Percentiles rank a stretch among this genome's conserved stretches.
Conservation (phyloP, 768 basidiomycete species). For the Neoboletus magnificus region DNA sequence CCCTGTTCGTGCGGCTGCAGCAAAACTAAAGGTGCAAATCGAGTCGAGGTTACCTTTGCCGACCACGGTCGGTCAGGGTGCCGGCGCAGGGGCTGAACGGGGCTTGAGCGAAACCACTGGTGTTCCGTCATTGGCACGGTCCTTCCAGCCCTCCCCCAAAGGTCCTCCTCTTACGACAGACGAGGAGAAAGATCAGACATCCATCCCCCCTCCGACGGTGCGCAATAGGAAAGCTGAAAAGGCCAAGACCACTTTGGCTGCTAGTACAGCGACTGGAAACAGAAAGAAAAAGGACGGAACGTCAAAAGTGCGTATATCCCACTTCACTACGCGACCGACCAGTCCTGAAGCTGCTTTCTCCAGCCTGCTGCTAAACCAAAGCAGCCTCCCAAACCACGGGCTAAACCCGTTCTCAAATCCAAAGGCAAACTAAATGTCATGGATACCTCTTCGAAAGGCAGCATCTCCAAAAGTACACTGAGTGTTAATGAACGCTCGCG, state of each 20-base stretch:
- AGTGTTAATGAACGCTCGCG: slow-evolving; percentile 52
- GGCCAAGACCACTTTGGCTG: slow-evolving; percentile 11
- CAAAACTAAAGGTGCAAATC: neutral
- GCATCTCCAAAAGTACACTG: slow-evolving; percentile 18
- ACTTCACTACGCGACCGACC: neutral
- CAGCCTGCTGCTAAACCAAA: slow-evolving; percentile 28
- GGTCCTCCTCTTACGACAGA: slow-evolving; percentile 11
- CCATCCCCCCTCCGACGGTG: slow-evolving; percentile 54
- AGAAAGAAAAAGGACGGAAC: slow-evolving; percentile 35
- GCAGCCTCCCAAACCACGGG: slow-evolving; percentile 30
- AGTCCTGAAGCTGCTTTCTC: neutral
- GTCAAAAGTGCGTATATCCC: slow-evolving; percentile 17
- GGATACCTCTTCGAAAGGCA: slow-evolving; percentile 17
- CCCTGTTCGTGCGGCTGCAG: slow-evolving; percentile 3
- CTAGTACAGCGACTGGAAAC: slow-evolving; percentile 22
- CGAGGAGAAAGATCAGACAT: slow-evolving; percentile 42
- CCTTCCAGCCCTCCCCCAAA: slow-evolving; percentile 8
- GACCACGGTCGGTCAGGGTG: neutral
- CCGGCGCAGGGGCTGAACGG: neutral
- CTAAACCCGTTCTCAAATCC: slow-evolving; percentile 31
- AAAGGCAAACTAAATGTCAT: slow-evolving; percentile 19
- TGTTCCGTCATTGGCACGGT: neutral
- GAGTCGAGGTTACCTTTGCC: neutral
- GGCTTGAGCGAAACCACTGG: slow-evolving; percentile 1
- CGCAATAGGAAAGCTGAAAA: slow-evolving; percentile 27